These are phyloP conservation scores for Cladosporium sp. DNA, from an alignment of 2,329 filamentous ascomycete genomes.

Conservation along the genomic window DNA sequence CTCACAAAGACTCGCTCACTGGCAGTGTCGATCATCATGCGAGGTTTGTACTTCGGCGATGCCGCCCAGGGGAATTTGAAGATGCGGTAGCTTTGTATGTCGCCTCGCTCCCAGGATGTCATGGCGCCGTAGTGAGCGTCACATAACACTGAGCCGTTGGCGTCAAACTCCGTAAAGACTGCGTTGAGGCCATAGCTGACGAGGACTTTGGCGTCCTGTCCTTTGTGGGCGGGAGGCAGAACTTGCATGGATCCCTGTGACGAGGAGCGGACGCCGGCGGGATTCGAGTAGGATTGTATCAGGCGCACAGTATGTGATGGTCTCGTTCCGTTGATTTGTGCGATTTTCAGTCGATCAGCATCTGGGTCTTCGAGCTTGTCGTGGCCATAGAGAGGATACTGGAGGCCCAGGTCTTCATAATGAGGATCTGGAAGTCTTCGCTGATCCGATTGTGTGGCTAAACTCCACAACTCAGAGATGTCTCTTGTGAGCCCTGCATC, in stretches of 20 bases:
- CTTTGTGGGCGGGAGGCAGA: conserved; percentile 8
- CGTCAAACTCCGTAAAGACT: conserved; percentile 23
- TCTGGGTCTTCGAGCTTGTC: conserved; percentile 1
- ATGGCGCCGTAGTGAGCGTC: conserved; percentile 25
- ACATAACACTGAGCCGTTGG: conserved; percentile 24
- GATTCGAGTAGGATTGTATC: conserved; percentile 20
- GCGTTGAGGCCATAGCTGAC: conserved; percentile 28
- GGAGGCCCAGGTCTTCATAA: background rate
- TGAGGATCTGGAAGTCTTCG: background rate
- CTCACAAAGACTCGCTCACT: conserved; percentile 17
- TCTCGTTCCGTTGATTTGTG: conserved; percentile 16
- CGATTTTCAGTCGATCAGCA: conserved; percentile 12
- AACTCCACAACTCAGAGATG: background rate
- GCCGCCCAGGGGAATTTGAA: conserved; percentile 26
- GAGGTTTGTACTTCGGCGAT: conserved; percentile 16
- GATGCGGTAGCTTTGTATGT: conserved; percentile 27
- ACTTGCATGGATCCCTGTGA: conserved; percentile 25
- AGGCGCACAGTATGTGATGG: conserved; percentile 20
- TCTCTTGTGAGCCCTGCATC: background rate
- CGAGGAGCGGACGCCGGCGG: conserved; percentile 19
- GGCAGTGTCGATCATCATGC: conserved; percentile 11
- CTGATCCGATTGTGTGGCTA: background rate
- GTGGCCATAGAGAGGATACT: background rate
- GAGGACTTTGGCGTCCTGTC: conserved; percentile 18
- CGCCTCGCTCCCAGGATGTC: conserved; percentile 24